Evolutionary conservation across 2,329 filamentous ascomycete species (phyloP), one percentile per base, ranked within the genome.

Genomic region (Tothia fuscella): DNA sequence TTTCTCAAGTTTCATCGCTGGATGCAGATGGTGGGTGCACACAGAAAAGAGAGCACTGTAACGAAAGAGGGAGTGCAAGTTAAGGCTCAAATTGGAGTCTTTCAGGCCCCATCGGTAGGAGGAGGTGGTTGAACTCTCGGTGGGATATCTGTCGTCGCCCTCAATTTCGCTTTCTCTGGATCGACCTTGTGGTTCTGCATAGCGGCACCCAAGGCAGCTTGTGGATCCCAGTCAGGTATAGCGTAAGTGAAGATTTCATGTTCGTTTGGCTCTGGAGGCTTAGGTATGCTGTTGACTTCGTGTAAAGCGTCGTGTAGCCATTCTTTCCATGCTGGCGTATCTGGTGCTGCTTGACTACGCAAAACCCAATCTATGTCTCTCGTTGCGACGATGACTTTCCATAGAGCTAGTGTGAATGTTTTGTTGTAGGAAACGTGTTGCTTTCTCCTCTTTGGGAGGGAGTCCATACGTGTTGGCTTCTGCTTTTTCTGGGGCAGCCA

Each of bases 311-410:
- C 55, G 4, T 43, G 34, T 5, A 68, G 51, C 65, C 65, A 68
- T 3, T 58, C 49, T 3, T 51, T 48, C 65, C 65, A 68, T 1
- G 58, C 58, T 3, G 39, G 40, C 1, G 64, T 67, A n/a, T 56
- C 50, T 0, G 65, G 65, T 4, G 62, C 63, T 4, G 62, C 59
- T 6, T 58, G 53, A n/a, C 56, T 59, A 37, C 52, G 50, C 16
- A 50, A 49, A 3, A 68, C 60, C 67, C 68, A 71, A 3, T 56
- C 52, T 0, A 52, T 61, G 14, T 54, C 57, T 37, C 66, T 63
- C 3, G 63, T 65, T 6, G 69, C 56, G 1, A 67, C 55, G 21
- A 71, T 67, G 1, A 62, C 62, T 47, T 64, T 67, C 63, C 65
- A 71, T 0, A 71, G 52, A 1, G 67, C 67, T 41, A 65, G 54